Percentiles rank a stretch among this genome's conserved stretches.
These are phyloP conservation scores for Trichaptum fuscoviolaceum DNA, from an alignment of 768 basidiomycete genomes.

Conservation along the genomic window DNA sequence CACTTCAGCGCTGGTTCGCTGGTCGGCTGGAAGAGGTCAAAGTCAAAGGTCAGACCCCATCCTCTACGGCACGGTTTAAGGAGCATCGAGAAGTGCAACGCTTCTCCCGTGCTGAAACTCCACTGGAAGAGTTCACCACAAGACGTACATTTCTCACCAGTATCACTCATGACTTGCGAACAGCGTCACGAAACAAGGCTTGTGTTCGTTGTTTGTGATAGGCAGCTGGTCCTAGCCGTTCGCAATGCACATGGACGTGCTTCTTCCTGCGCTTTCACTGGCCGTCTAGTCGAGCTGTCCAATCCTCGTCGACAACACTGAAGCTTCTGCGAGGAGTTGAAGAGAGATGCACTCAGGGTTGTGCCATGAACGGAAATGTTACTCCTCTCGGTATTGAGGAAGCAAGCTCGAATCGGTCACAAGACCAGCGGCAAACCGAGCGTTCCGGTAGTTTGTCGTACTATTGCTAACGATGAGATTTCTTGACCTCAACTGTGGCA, in stretches of 20 bases:
- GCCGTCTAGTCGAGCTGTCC: neutral
- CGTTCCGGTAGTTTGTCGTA: neutral
- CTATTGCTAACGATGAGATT: no score
- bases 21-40: neutral
- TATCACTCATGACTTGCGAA: neutral
- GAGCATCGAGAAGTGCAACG: neutral
- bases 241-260: neutral
- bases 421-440: neutral
- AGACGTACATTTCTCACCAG: neutral
- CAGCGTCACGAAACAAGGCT: neutral
- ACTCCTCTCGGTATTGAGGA: neutral
- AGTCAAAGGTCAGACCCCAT: neutral
- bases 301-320: neutral
- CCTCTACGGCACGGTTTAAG: neutral
- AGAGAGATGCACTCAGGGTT: neutral
- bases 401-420: neutral
- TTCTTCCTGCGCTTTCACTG: neutral
- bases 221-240: neutral
- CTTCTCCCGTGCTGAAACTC: neutral
- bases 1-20: neutral
- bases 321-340: neutral
- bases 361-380: neutral
- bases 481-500: no score
- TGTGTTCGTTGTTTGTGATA: neutral
- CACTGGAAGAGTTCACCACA: neutral